Percentiles rank a stretch among this genome's conserved stretches.
These are phyloP conservation scores for Luzula sylvatica DNA, from an alignment of 176 grass and related monocot species.

Conservation along the genomic window DNA sequence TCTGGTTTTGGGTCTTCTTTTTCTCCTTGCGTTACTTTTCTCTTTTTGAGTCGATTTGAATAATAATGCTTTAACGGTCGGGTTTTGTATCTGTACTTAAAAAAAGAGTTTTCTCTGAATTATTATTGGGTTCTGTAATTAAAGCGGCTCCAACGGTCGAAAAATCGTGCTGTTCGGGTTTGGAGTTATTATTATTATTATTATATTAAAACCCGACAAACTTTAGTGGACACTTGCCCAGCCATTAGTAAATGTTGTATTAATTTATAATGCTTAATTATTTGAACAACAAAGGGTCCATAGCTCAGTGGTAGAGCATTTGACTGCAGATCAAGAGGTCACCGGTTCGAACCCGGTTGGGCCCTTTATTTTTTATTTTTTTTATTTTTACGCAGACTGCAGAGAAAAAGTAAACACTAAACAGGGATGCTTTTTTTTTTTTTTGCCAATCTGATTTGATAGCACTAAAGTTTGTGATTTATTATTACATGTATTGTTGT, in stretches of 20 bases:
- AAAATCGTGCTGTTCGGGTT: not conserved
- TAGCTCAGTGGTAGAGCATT: slow-evolving; percentile 90
- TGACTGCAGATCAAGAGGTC: slow-evolving; percentile 74
- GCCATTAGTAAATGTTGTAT: not conserved
- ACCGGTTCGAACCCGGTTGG: slow-evolving; percentile 71
- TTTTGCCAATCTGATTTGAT: not conserved
- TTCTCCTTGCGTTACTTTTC: not conserved
- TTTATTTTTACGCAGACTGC: too few species aligned
- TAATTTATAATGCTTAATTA: slow-evolving; percentile 1
- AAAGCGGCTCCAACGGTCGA: slow-evolving; percentile 18
- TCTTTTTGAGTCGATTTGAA: slow-evolving; percentile 6
- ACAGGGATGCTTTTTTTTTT: not conserved
- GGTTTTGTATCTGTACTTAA: slow-evolving; percentile 7
- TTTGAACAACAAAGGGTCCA: slow-evolving; percentile 20
- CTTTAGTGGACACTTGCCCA: not conserved
- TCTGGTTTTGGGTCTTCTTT: slow-evolving; percentile 6
- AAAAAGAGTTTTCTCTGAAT: not conserved
- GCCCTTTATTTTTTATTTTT: slow-evolving; percentile 19
- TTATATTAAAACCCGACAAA: not conserved
- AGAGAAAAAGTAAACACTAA: too few species aligned
- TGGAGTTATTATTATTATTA: not conserved
- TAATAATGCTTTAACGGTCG: slow-evolving; percentile 12
- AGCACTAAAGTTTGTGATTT: not conserved
- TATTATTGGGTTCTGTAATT: not conserved
- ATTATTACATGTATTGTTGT: not conserved